Conservation (phyloP, 768 basidiomycete species). For the Russula griseocarnosa region DNA sequence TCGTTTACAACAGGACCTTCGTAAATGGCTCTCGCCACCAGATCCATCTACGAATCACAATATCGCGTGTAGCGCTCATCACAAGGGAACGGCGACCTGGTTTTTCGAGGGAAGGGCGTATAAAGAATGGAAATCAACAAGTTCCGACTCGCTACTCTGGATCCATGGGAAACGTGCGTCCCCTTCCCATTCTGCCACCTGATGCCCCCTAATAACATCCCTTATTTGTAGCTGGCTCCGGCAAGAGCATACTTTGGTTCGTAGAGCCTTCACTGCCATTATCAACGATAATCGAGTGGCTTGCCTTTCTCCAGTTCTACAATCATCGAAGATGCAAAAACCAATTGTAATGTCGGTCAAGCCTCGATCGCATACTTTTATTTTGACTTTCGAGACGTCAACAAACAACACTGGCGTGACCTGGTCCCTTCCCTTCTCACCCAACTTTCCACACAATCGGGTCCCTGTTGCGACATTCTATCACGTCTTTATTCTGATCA, state of each 20-base stretch:
- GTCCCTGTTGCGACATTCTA: background rate
- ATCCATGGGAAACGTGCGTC: conserved; percentile 8
- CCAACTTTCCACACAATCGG: background rate
- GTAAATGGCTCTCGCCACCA: conserved; percentile 9
- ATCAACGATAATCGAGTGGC: background rate
- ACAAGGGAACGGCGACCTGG: conserved; percentile 32
- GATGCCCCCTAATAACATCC: background rate
- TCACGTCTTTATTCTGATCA: background rate
- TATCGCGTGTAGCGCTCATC: conserved; percentile 37
- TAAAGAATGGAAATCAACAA: background rate
- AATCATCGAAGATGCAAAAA: background rate
- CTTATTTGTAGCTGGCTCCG: conserved; percentile 11
- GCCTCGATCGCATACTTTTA: conserved; percentile 3
- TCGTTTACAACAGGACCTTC: background rate
- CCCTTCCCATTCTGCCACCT: background rate
- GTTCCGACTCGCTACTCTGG: background rate
- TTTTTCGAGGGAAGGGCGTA: conserved; percentile 41
- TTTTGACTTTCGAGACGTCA: background rate
- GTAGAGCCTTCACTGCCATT: background rate
- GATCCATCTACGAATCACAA: conserved; percentile 5
- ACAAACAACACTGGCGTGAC: background rate
- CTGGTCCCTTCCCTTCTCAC: conserved; percentile 7
- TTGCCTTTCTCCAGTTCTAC: background rate
- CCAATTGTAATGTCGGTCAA: background rate
- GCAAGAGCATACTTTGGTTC: conserved; percentile 15